These are phyloP conservation scores for Mortierella sp. DNA, from an alignment of 371 early-diverging fungal genomes.

Conservation along the genomic window DNA sequence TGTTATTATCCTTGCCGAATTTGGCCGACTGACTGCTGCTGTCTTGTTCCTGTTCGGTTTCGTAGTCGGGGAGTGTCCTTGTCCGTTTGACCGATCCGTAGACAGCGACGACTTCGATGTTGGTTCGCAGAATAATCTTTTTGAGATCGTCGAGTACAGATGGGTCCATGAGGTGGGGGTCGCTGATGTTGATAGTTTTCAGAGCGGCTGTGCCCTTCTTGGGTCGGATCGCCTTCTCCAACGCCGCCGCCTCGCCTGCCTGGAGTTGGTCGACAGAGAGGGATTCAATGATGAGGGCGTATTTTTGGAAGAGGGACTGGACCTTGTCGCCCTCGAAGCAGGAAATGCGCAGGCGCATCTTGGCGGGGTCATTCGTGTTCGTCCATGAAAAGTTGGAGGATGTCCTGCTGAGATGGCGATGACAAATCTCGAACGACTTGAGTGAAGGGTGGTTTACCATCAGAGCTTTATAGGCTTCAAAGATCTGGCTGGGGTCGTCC, in stretches of 20 bases:
- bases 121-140: conserved; percentile 30
- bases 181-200: conserved; percentile 8
- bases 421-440: conserved; percentile 22
- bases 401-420: conserved; percentile 15
- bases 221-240: conserved; percentile 39
- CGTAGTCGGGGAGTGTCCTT: not conserved
- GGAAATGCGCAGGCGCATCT: conserved; percentile 30
- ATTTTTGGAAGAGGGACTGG: conserved; percentile 40
- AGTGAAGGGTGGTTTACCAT: conserved; percentile 39
- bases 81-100: not conserved
- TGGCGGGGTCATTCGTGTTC: conserved; percentile 21
- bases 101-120: conserved; percentile 7
- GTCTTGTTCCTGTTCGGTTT: not conserved
- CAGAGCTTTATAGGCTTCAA: conserved; percentile 34
- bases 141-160: conserved; percentile 36
- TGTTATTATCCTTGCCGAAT: not conserved
- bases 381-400: conserved; percentile 33
- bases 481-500: conserved; percentile 52
- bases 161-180: conserved; percentile 18
- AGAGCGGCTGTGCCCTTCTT: conserved; percentile 46
- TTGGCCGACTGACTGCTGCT: not conserved
- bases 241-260: conserved; percentile 20
- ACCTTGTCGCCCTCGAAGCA: conserved; percentile 37
- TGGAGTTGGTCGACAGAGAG: conserved; percentile 25
- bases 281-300: conserved; percentile 16